phyloP scores from a whole-genome alignment of 2,329 filamentous ascomycete species.

The Botrytis fabae region DNA sequence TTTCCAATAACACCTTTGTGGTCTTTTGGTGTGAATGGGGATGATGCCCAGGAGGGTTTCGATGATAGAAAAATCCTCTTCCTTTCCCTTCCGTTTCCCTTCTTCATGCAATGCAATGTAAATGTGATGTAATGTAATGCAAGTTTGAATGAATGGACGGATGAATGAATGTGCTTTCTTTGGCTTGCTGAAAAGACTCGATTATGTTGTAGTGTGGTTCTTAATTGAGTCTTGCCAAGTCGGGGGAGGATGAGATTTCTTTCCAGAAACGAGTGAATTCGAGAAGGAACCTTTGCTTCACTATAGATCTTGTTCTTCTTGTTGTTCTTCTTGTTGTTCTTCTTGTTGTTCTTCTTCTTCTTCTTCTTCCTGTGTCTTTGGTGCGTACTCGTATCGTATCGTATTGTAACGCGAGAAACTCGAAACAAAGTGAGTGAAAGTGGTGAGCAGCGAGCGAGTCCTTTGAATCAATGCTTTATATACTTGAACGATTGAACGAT shows the following conservation, averaged over 20 bases:
- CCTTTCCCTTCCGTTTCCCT: neutral
- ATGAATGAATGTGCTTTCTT: neutral
- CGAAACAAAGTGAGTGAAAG: neutral
- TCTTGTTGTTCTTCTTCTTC: no score
- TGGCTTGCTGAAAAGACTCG: neutral
- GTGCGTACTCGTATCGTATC: neutral
- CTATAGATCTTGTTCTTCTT: neutral
- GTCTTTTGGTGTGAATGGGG: neutral
- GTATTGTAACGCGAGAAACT: neutral
- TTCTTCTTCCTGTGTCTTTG: no score
- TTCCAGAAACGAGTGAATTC: neutral
- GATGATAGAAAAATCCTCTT: neutral
- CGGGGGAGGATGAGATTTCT: neutral
- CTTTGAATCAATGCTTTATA: neutral
- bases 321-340: no score
- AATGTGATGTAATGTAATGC: conserved; percentile 8
- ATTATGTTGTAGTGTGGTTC: neutral
- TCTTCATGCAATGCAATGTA: neutral
- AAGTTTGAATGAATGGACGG: neutral
- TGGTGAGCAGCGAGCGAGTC: neutral
- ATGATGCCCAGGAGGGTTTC: neutral
- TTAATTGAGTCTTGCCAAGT: neutral
- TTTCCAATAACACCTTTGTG: neutral
- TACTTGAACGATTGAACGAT: neutral
- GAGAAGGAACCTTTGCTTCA: neutral